Percentiles rank a stretch among this genome's conserved stretches.
phyloP scores from a whole-genome alignment of 306 rosid genomes.

The Prunus davidiana region DNA sequence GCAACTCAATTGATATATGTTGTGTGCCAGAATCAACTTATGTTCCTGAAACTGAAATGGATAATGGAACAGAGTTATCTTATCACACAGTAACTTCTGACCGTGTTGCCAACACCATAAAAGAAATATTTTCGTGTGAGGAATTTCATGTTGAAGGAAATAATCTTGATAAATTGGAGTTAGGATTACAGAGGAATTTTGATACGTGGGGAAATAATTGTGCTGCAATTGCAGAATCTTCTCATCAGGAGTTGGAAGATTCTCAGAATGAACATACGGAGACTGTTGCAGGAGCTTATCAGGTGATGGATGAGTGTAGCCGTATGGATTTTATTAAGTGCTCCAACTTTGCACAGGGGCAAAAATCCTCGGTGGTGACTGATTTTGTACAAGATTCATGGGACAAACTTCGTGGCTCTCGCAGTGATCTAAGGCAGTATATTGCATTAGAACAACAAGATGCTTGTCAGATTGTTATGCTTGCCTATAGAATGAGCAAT shows the following conservation, averaged over 20 bases:
- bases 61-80: conserved; percentile 34
- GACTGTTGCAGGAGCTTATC: conserved; percentile 28
- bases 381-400: conserved; percentile 57
- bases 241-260: conserved; percentile 35
- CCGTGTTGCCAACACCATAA: conserved; percentile 27
- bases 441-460: conserved; percentile 41
- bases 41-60: conserved; percentile 56
- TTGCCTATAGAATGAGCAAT: conserved; percentile 55
- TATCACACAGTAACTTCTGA: conserved; percentile 39
- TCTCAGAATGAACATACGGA: conserved; percentile 39
- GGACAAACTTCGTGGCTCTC: conserved; percentile 52
- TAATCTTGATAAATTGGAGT: conserved; percentile 12
- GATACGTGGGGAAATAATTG: conserved; percentile 30
- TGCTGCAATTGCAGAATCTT: conserved; percentile 35
- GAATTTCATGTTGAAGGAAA: conserved; percentile 30
- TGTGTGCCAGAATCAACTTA: conserved; percentile 58
- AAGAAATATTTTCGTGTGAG: conserved; percentile 43
- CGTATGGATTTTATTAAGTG: conserved; percentile 39
- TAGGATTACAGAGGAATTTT: conserved; percentile 18
- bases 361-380: conserved; percentile 24
- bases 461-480: conserved; percentile 46
- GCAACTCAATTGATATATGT: conserved; percentile 46
- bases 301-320: conserved; percentile 58
- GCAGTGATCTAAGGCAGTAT: conserved; percentile 49
- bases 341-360: conserved; percentile 32